phyloP scores from a whole-genome alignment of 2,329 filamentous ascomycete genomes.

The Epicoccum nigrum region DNA sequence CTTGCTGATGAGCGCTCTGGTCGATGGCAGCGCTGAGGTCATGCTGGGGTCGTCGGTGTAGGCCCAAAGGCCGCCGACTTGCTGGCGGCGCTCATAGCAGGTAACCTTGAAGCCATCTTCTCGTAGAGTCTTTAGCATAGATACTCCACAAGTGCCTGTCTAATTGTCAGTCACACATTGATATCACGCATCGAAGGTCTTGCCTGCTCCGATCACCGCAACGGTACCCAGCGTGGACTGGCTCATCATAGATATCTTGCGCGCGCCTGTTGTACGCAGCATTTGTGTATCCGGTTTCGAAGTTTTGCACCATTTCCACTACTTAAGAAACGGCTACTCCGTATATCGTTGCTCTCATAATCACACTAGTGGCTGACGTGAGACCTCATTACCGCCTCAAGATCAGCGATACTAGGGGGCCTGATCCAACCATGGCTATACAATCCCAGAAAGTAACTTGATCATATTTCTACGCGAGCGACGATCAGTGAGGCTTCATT shows the following conservation, averaged over 20 bases:
- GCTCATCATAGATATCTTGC: conserved; percentile 7
- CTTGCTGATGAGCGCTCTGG: not conserved
- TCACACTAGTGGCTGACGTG: not conserved
- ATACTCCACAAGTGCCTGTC: conserved; percentile 19
- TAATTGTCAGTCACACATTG: not conserved
- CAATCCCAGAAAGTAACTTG: too few relatives aligned
- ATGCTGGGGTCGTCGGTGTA: conserved; percentile 44
- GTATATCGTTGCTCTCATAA: not conserved
- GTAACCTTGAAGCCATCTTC: conserved; percentile 55
- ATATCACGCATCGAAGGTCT: not conserved
- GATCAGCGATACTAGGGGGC: not conserved
- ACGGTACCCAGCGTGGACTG: conserved; percentile 10
- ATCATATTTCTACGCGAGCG: too few relatives aligned
- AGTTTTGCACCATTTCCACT: not conserved
- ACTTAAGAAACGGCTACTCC: not conserved
- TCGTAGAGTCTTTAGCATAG: conserved; percentile 47
- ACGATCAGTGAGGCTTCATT: too few relatives aligned
- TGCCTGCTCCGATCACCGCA: conserved; percentile 19
- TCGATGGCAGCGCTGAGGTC: conserved; percentile 32
- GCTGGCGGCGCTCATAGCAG: conserved; percentile 48
- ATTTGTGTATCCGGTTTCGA: not conserved
- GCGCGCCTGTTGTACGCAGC: not conserved
- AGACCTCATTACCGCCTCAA: not conserved
- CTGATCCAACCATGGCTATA: not conserved
- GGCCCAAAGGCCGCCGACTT: conserved; percentile 55